Evolutionary conservation across 2,329 filamentous ascomycete genomes (phyloP), one percentile per base, ranked within the genome.

Genomic region (Sarocladium oryzae): DNA sequence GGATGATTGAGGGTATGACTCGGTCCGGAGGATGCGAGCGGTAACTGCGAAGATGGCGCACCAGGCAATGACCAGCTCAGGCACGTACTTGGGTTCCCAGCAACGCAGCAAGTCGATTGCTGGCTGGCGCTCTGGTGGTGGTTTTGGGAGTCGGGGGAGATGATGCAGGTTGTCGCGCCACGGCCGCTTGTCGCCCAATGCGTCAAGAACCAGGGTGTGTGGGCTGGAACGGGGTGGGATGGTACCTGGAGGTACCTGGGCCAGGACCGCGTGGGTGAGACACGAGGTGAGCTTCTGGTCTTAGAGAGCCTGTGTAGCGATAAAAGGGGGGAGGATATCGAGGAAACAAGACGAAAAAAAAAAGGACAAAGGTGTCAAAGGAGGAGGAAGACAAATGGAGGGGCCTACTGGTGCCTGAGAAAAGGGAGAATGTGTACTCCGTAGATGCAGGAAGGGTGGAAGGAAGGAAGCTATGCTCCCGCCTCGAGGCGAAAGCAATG

Each of bases 171-270:
- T 37, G 30, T 32, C 43, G 46, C 46, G 32, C 45, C 45, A 23
- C 18, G 45, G 32, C 32, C 26, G 28, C 30, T 49, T 30, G 36
- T 32, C 7, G 18, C 46, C 46, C 30, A 26, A 49, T 36, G 46
- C 46, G 46, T 49, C 46, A 49, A 30, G 46, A 49, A 28, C 9
- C 26, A n/a, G n/a, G n/a, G n/a, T n/a, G 46, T 20, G 43, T 48
- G 24, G 30, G 46, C 11, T 24, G 20, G 32, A 49, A 37, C 46
- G n/a, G 23, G 15, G 30, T 49, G 43, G 43, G 43, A 48, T n/a
- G 43, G 43, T 48, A 48, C 43, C 21, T 48, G 43, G 26, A 23
- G 24, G 43, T 48, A 48, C 43, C 43, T 48, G 16, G 43, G 26
- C 26, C 43, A 48, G 26, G 32, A 13, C 43, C 24, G 43, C n/a